phyloP scores from a whole-genome alignment of 768 basidiomycete genomes.

The Sarcomyxa edulis region DNA sequence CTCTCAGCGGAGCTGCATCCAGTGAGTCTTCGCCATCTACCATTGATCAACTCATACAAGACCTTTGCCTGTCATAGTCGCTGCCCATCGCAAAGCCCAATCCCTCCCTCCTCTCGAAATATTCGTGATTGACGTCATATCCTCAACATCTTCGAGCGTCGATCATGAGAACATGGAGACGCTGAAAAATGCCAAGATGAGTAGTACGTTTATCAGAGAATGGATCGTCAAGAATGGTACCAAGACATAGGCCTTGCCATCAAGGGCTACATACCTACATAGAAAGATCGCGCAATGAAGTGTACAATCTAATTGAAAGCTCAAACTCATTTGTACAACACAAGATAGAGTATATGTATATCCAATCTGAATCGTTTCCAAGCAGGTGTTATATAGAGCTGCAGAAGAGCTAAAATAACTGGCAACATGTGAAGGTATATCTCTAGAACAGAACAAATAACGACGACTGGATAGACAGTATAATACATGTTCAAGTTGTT shows the following conservation, averaged over 20 bases:
- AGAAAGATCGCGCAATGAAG: too few species aligned
- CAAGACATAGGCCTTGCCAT: conserved; percentile 3
- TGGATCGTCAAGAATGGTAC: conserved; percentile 59
- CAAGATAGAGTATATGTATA: too few species aligned
- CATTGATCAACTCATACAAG: not conserved
- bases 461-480: too few species aligned
- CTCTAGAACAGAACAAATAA: too few species aligned
- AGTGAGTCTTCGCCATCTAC: conserved; percentile 54
- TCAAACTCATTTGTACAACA: too few species aligned
- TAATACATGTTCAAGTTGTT: too few species aligned
- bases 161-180: conserved; percentile 62
- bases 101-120: conserved; percentile 54
- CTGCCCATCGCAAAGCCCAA: conserved; percentile 49
- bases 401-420: too few species aligned
- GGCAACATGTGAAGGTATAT: too few species aligned
- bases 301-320: too few species aligned
- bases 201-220: conserved; percentile 87
- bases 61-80: conserved; percentile 41
- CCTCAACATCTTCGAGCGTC: conserved; percentile 51
- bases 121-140: conserved; percentile 89
- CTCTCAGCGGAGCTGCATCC: conserved; percentile 64
- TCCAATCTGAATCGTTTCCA: too few species aligned
- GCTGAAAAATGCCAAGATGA: conserved; percentile 82
- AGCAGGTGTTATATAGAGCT: too few species aligned
- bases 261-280: too few species aligned